Conservation (phyloP, 371 early-diverging fungal species). For the Lichtheimia corymbifera region DNA sequence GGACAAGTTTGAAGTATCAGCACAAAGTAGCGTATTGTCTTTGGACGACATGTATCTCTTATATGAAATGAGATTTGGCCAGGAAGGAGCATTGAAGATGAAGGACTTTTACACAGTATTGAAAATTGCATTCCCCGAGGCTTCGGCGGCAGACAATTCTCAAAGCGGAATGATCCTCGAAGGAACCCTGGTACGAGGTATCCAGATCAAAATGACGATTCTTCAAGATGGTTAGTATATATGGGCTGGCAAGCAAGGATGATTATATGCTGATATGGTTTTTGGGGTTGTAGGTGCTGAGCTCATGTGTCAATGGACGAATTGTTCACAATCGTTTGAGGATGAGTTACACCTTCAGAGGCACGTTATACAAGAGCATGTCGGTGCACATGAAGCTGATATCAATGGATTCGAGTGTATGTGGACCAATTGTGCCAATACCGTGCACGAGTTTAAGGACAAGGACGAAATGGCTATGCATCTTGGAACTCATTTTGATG, state of each 20-base stretch:
- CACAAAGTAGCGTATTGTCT: slow-evolving; percentile 33
- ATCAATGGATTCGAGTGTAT: slow-evolving; percentile 30
- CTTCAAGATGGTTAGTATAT: slow-evolving; percentile 33
- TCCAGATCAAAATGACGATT: slow-evolving; percentile 35
- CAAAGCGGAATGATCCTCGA: slow-evolving; percentile 29
- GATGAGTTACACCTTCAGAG: slow-evolving; percentile 48
- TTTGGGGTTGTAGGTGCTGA: slow-evolving; percentile 10
- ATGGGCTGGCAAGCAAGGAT: slow-evolving; percentile 4
- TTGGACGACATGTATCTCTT: slow-evolving; percentile 47
- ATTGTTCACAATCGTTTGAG: slow-evolving; percentile 45
- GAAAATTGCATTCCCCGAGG: slow-evolving; percentile 40
- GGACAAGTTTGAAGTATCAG: slow-evolving; percentile 47
- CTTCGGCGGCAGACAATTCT: slow-evolving; percentile 9
- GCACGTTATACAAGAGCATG: slow-evolving; percentile 51
- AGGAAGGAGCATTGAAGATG: slow-evolving; percentile 47
- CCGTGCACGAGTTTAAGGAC: slow-evolving; percentile 35
- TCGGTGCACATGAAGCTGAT: slow-evolving; percentile 28
- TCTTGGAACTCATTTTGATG: slow-evolving; percentile 41
- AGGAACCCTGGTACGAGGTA: slow-evolving; percentile 28
- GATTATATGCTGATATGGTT: slow-evolving; percentile 5
- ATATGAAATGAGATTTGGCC: slow-evolving; percentile 48
- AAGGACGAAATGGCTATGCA: slow-evolving; percentile 42
- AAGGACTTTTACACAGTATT: slow-evolving; percentile 45
- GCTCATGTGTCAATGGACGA: slow-evolving; percentile 51
- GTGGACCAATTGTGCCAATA: slow-evolving; percentile 28